Conservation (phyloP, 352 stramenopile genomes). For the Phytophthora boehmeriae region DNA sequence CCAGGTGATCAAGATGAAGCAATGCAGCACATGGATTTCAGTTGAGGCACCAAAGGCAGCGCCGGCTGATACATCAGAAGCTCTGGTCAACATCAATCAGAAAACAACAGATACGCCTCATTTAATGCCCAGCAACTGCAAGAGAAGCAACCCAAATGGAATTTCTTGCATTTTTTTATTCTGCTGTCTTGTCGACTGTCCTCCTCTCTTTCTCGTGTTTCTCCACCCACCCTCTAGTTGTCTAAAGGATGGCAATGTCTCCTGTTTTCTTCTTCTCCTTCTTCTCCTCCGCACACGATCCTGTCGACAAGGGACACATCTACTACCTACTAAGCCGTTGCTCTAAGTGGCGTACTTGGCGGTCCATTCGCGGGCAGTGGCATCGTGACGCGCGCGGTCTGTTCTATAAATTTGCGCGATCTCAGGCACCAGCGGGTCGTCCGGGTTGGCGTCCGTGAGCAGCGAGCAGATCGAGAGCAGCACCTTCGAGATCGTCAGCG, state of each 20-base stretch:
- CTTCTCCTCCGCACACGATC: slow-evolving; percentile 1
- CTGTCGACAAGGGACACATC: slow-evolving; percentile 3
- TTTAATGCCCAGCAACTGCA: slow-evolving; percentile 4
- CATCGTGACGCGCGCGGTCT: slow-evolving; percentile 94
- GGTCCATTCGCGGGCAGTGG: slow-evolving; percentile 97
- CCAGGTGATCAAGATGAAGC: slow-evolving; percentile 33
- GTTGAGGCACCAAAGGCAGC: background rate
- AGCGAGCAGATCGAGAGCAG: slow-evolving; percentile 99
- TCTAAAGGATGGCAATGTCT: too few species aligned
- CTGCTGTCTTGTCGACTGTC: slow-evolving; percentile 35
- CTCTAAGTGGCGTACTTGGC: slow-evolving; percentile 99
- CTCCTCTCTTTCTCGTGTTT: slow-evolving; percentile 9
- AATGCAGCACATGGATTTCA: slow-evolving; percentile 1
- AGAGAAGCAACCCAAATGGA: slow-evolving; percentile 46
- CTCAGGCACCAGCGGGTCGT: slow-evolving; percentile 96
- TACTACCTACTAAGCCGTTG: slow-evolving; percentile 46
- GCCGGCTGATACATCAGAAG: slow-evolving; percentile 1
- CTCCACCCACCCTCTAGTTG: slow-evolving; percentile 10
- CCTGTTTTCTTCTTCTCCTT: background rate
- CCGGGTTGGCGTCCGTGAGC: slow-evolving; percentile 99
- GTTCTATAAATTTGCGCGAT: slow-evolving; percentile 96
- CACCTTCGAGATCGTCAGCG: slow-evolving; percentile 99
- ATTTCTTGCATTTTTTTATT: slow-evolving; percentile 21
- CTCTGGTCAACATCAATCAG: background rate
- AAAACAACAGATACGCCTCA: background rate